Evolutionary conservation across 345 rosid species (phyloP), one percentile per base, ranked within the genome.

Genomic region (Populus pruinosa): DNA sequence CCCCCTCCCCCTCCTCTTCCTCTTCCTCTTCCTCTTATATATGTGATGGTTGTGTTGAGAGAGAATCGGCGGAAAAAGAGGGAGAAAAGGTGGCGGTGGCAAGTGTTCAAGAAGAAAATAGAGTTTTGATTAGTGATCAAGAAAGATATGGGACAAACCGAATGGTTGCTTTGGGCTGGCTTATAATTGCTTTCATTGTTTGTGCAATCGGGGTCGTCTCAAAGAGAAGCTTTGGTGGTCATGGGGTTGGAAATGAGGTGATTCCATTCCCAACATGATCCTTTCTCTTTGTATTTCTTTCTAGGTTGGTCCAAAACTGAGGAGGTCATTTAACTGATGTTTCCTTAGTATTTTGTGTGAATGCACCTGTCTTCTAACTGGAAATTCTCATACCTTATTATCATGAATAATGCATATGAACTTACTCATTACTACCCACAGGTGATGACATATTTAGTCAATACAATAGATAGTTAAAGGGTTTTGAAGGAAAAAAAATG

Each of bases 211-310:
- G 76, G 33, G n/a, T 83, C 61, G 65, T 81, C 62, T 74, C 78
- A 50, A 23, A 35, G 25, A 49, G 64, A 71, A 39, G 55, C 35
- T 74, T 76, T 65, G 36, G 44, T 35, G 55, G 74, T 47, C 27
- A 75, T 35, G 66, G 71, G 38, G 50, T 72, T 74, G 77, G 70
- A 33, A 33, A 47, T 63, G 76, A 76, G 74, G 71, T 78, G 70
- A 72, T 72, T 67, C 75, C 77, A 59, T 78, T 84, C 67, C 90
- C 90, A 20, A 87, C 90, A 21, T 87, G 83, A 87, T 69, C 5
- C 31, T 5, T 44, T 16, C 33, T 53, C 8, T 13, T 29, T 10
- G 8, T 20, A 27, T 35, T 49, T 20, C 23, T 67, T 18, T 67
- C 8, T 69, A 43, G 14, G 14, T 41, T 36, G 43, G 2, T 43